Evolutionary conservation across 2,329 filamentous ascomycete genomes (phyloP).

Genomic region (Metarhizium robertsii): DNA sequence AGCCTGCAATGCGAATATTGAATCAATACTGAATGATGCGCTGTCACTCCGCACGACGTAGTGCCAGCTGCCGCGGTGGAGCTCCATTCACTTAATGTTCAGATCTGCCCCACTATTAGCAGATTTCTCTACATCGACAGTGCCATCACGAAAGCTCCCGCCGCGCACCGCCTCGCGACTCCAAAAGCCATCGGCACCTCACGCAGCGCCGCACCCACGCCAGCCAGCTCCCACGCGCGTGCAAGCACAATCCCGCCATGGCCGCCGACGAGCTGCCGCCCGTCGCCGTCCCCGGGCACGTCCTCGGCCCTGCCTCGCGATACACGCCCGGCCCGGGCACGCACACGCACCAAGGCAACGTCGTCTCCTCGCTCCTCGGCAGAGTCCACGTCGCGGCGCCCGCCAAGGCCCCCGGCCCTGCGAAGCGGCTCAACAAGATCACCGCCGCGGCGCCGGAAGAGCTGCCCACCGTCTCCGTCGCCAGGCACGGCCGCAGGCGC

Average conservation of each 20-base stretch:
- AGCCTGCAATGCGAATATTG: too few species aligned
- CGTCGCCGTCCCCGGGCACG: slow-evolving; percentile 72
- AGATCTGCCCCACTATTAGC: too few species aligned
- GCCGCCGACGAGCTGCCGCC: slow-evolving; percentile 30
- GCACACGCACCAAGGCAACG: slow-evolving; percentile 64
- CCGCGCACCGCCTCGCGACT: background rate
- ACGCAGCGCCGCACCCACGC: too few species aligned
- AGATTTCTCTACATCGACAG: too few species aligned
- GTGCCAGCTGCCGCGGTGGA: too few species aligned
- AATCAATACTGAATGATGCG: too few species aligned
- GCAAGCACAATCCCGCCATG: slow-evolving; percentile 12
- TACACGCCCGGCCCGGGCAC: slow-evolving; percentile 74
- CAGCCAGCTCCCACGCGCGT: too few species aligned
- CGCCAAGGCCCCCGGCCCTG: slow-evolving; percentile 36
- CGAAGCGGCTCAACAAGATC: slow-evolving; percentile 52
- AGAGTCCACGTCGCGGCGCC: slow-evolving; percentile 48
- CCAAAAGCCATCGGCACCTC: background rate
- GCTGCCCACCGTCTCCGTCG: slow-evolving; percentile 47
- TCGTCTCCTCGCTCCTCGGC: slow-evolving; percentile 78
- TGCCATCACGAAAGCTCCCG: too few species aligned
- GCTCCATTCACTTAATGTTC: too few species aligned
- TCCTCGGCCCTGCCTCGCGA: slow-evolving; percentile 57
- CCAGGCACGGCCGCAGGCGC: slow-evolving; percentile 40
- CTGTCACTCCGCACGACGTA: too few species aligned
- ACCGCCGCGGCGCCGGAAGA: slow-evolving; percentile 32